Evolutionary conservation across 805 yeast genomes (phyloP).

Genomic region (Candida saitoana): DNA sequence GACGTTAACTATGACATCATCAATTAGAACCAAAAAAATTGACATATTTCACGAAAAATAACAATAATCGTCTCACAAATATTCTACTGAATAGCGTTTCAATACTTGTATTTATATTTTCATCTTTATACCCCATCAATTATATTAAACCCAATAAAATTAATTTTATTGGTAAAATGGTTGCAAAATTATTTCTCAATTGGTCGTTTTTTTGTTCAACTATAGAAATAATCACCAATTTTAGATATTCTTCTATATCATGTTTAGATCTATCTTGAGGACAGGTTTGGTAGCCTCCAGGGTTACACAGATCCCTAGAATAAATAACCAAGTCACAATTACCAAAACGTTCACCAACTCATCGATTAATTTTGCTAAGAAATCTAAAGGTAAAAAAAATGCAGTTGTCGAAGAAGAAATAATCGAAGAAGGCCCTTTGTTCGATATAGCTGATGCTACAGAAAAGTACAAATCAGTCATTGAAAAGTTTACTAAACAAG

Average conservation of each 20-base stretch:
- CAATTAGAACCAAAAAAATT: too few relatives aligned
- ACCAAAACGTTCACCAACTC: not conserved
- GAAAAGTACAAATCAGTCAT: conserved; percentile 45
- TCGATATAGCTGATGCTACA: conserved; percentile 36
- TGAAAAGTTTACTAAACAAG: conserved; percentile 49
- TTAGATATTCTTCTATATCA: not conserved
- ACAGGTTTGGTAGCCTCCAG: not conserved
- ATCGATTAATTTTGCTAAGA: conserved; percentile 8
- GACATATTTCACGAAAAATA: too few relatives aligned
- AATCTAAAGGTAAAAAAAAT: conserved; percentile 10
- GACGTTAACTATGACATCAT: too few relatives aligned
- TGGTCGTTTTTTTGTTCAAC: not conserved
- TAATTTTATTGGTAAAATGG: too few relatives aligned
- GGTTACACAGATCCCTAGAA: not conserved
- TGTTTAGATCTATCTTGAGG: not conserved
- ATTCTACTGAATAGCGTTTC: too few relatives aligned
- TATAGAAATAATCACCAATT: not conserved
- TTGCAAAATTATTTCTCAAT: not conserved
- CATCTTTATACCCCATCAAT: too few relatives aligned
- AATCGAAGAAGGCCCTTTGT: conserved; percentile 15
- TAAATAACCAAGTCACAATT: not conserved
- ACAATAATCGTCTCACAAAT: too few relatives aligned
- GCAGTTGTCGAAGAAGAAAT: conserved; percentile 10
- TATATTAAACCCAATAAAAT: too few relatives aligned
- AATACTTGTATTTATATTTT: too few relatives aligned